phyloP scores from a whole-genome alignment of 192 early-diverging fungal genomes.

The Coemansia sp. region DNA sequence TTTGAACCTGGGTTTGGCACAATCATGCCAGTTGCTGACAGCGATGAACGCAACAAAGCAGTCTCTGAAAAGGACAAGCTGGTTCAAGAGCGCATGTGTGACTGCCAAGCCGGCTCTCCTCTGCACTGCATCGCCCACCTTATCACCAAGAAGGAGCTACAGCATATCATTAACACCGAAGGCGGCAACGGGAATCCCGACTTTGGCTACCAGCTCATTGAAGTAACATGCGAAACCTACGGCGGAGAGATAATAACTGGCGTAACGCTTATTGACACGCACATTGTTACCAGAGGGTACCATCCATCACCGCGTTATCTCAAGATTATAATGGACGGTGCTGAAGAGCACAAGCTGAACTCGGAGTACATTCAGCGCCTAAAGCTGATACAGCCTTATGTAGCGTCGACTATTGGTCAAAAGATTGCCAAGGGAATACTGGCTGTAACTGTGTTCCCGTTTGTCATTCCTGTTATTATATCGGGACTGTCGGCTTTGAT shows the following conservation, averaged over 20 bases:
- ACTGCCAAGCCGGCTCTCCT: conserved; percentile 21
- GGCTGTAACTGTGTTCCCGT: conserved; percentile 17
- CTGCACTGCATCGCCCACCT: conserved; percentile 45
- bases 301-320: conserved; percentile 44
- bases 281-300: conserved; percentile 2
- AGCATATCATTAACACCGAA: conserved; percentile 47
- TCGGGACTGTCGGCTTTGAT: conserved; percentile 12
- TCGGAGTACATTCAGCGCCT: conserved; percentile 38
- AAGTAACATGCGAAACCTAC: conserved; percentile 34
- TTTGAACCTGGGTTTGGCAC: conserved; percentile 49
- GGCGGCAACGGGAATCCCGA: conserved; percentile 46
- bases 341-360: conserved; percentile 31
- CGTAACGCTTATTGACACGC: conserved; percentile 23
- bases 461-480: conserved; percentile 15
- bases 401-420: conserved; percentile 24
- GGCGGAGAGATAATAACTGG: conserved; percentile 18
- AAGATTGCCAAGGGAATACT: conserved; percentile 24
- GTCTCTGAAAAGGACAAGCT: background rate
- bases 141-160: conserved; percentile 36
- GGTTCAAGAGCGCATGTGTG: conserved; percentile 1
- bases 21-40: conserved; percentile 18
- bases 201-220: conserved; percentile 40
- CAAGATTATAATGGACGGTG: conserved; percentile 36
- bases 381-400: conserved; percentile 20
- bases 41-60: background rate